Evolutionary conservation across 176 grass and related monocot species (phyloP).

Genomic region (Canna indica): DNA sequence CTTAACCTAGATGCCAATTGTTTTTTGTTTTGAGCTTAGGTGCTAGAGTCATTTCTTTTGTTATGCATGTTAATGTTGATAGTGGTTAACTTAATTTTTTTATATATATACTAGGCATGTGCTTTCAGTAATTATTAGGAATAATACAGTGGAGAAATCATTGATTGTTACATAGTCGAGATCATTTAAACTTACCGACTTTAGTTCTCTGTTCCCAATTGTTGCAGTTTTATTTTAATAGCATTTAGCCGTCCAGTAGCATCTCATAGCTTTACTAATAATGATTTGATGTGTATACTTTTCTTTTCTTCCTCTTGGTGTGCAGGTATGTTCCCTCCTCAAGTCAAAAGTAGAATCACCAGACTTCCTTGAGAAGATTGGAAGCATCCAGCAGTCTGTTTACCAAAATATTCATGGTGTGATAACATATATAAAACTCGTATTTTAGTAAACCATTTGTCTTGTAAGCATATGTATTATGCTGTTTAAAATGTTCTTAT

Average conservation of each 20-base stretch:
- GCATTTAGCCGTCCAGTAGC: neutral
- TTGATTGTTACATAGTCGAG: neutral
- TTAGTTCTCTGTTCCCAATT: neutral
- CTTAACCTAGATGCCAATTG: neutral
- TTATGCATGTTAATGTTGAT: neutral
- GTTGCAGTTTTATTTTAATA: neutral
- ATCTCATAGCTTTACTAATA: neutral
- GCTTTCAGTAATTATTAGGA: too few relatives aligned
- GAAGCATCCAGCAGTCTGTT: slow-evolving; percentile 6
- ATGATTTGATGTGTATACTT: neutral
- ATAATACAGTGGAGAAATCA: too few relatives aligned
- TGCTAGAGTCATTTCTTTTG: neutral
- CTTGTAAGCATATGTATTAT: neutral
- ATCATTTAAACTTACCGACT: too few relatives aligned
- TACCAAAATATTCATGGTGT: slow-evolving; percentile 4
- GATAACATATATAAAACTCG: neutral
- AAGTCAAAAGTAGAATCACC: slow-evolving; percentile 23
- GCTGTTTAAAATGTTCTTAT: neutral
- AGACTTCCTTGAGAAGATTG: slow-evolving; percentile 20
- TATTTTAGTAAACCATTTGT: neutral
- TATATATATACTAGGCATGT: neutral
- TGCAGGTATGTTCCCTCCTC: slow-evolving; percentile 26
- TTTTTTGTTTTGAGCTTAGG: neutral
- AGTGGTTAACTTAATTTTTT: neutral
- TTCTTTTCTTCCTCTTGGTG: neutral